Conservation (phyloP, 2,329 filamentous ascomycete genomes). For the Aureobasidium leucospermi region DNA sequence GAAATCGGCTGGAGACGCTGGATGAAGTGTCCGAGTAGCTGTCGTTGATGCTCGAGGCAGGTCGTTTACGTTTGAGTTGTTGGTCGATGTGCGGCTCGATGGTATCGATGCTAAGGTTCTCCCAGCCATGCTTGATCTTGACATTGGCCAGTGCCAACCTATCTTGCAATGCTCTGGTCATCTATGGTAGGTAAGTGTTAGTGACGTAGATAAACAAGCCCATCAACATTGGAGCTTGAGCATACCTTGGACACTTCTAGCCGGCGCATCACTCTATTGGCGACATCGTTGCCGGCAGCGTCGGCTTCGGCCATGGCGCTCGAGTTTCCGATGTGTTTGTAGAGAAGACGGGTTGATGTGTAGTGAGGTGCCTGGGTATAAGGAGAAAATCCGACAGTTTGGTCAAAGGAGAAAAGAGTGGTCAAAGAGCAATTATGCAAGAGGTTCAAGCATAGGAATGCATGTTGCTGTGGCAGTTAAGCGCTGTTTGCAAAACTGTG, state of each 20-base stretch:
- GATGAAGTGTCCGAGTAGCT: conserved; percentile 82
- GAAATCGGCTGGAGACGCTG: conserved; percentile 69
- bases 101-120: conserved; percentile 76
- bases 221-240: not conserved
- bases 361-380: not conserved
- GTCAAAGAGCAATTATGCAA: conserved; percentile 14
- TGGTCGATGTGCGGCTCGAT: conserved; percentile 81
- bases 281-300: conserved; percentile 23
- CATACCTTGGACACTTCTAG: conserved; percentile 34
- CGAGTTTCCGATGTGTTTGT: not conserved
- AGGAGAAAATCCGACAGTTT: conserved; percentile 11
- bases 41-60: conserved; percentile 60
- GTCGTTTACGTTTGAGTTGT: conserved; percentile 66
- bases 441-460: conserved; percentile 13
- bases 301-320: conserved; percentile 10
- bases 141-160: conserved; percentile 92
- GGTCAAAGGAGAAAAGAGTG: conserved; percentile 14
- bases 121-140: conserved; percentile 94
- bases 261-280: conserved; percentile 29
- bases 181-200: conserved; percentile 48
- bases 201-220: conserved; percentile 11
- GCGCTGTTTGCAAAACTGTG: conserved; percentile 10
- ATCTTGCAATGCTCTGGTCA: conserved; percentile 87
- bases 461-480: conserved; percentile 7
- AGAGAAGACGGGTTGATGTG: not conserved